Conservation (phyloP, 257 asterid genomes). For the Misopates orontium region DNA sequence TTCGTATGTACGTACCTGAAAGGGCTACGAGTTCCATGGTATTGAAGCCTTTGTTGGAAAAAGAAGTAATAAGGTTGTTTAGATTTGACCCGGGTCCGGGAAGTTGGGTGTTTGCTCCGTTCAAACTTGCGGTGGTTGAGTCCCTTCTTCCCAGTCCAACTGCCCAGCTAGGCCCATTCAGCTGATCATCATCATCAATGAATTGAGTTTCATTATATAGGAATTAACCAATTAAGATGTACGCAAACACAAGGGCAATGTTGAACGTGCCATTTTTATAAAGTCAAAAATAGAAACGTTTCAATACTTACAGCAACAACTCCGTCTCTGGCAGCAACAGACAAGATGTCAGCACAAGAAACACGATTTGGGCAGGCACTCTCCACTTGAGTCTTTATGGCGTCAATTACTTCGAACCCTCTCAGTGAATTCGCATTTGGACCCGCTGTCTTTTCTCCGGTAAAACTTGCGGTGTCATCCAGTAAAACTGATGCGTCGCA, state of each 20-base stretch:
- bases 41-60: slow-evolving; percentile 65
- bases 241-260: too few relatives aligned
- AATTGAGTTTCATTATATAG: not conserved
- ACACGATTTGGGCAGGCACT: slow-evolving; percentile 46
- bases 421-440: slow-evolving; percentile 70
- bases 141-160: slow-evolving; percentile 67
- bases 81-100: slow-evolving; percentile 52
- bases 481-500: slow-evolving; percentile 56
- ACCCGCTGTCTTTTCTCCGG: slow-evolving; percentile 66
- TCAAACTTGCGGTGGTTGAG: slow-evolving; percentile 54
- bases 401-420: slow-evolving; percentile 71
- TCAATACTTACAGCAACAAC: slow-evolving; percentile 50
- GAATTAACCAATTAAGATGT: too few relatives aligned
- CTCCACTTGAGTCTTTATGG: slow-evolving; percentile 63
- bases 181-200: slow-evolving; percentile 28
- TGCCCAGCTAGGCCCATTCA: slow-evolving; percentile 68
- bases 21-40: slow-evolving; percentile 69
- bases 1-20: too few relatives aligned
- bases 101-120: slow-evolving; percentile 48
- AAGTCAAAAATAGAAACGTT: too few relatives aligned
- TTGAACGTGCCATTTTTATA: too few relatives aligned
- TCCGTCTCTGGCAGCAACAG: slow-evolving; percentile 72
- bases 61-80: slow-evolving; percentile 48
- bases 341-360: slow-evolving; percentile 76
- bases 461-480: slow-evolving; percentile 59